Evolutionary conservation across 495 filamentous ascomycete species (phyloP).

Genomic region (Achaetomiella virescens): DNA sequence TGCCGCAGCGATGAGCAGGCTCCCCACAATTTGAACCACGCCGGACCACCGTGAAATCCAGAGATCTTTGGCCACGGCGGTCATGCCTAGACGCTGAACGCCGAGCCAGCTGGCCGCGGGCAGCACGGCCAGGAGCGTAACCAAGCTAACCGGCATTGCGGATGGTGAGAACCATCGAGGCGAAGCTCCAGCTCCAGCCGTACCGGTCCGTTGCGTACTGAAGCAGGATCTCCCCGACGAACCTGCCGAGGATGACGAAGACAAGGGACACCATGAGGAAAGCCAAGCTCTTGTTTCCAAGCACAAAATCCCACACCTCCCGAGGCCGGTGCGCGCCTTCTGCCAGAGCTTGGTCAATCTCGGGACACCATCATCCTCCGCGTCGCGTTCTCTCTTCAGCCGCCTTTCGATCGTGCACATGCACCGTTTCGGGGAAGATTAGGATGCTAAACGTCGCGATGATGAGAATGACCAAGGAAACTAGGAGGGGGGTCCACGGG

Average conservation of each 20-base stretch:
- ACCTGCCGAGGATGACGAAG: slow-evolving; percentile 23
- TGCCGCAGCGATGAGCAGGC: slow-evolving; percentile 20
- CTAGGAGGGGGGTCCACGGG: slow-evolving; percentile 22
- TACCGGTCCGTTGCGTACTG: slow-evolving; percentile 33
- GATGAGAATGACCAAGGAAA: slow-evolving; percentile 11
- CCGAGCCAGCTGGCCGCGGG: slow-evolving; percentile 22
- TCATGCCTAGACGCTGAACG: slow-evolving; percentile 16
- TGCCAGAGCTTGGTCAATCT: background rate
- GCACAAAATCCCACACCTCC: slow-evolving; percentile 22
- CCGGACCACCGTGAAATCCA: slow-evolving; percentile 22
- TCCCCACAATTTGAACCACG: slow-evolving; percentile 11
- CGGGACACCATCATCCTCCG: slow-evolving; percentile 3
- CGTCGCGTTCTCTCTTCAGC: background rate
- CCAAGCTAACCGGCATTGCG: slow-evolving; percentile 21
- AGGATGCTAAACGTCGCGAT: slow-evolving; percentile 6
- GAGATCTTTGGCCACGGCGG: slow-evolving; percentile 22
- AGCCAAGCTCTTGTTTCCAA: slow-evolving; percentile 16
- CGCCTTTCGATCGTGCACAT: slow-evolving; percentile 16
- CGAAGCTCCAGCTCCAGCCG: slow-evolving; percentile 26
- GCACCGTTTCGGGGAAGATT: slow-evolving; percentile 28
- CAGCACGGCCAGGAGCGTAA: slow-evolving; percentile 22
- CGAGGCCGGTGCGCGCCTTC: slow-evolving; percentile 13
- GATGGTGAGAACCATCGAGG: slow-evolving; percentile 24
- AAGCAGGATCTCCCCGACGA: slow-evolving; percentile 25
- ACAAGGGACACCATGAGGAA: slow-evolving; percentile 23